phyloP scores from a whole-genome alignment of 2,329 filamentous ascomycete genomes.

The Fusarium mexicanum region DNA sequence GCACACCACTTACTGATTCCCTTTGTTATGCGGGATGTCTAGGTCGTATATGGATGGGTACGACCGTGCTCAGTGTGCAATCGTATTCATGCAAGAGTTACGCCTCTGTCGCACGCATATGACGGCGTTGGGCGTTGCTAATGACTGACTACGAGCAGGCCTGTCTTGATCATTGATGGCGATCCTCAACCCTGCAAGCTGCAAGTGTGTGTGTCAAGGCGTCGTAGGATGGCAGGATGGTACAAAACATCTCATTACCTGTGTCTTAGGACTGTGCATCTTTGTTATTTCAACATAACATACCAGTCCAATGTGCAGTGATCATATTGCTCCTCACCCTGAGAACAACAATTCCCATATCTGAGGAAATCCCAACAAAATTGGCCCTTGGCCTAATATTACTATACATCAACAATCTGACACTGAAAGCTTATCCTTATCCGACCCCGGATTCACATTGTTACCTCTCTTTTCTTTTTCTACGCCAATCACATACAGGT shows the following conservation, averaged over 20 bases:
- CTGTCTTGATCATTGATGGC: constrained; percentile 1
- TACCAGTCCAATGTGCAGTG: neutral
- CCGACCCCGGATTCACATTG: constrained; percentile 17
- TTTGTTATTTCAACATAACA: neutral
- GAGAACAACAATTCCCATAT: constrained; percentile 2
- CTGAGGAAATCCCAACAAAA: constrained; percentile 23
- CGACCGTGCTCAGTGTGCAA: constrained; percentile 20
- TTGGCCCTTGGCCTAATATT: neutral
- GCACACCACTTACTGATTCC: constrained; percentile 6
- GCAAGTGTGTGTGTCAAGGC: neutral
- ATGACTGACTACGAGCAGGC: neutral
- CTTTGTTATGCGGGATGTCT: constrained; percentile 9
- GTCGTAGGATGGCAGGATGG: neutral
- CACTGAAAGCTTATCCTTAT: neutral
- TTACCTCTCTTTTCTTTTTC: constrained; percentile 17
- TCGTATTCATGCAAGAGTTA: constrained; percentile 17
- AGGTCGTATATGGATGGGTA: constrained; percentile 3
- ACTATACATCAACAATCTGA: neutral
- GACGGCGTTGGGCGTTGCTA: constrained; percentile 4
- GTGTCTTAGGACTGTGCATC: constrained; percentile 15
- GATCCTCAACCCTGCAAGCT: constrained; percentile 1
- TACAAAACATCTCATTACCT: constrained; percentile 4
- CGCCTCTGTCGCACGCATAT: constrained; percentile 23
- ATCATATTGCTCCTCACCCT: neutral
- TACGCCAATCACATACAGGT: neutral